Conservation (phyloP, 371 early-diverging fungal genomes). For the Mortierella sp. region DNA sequence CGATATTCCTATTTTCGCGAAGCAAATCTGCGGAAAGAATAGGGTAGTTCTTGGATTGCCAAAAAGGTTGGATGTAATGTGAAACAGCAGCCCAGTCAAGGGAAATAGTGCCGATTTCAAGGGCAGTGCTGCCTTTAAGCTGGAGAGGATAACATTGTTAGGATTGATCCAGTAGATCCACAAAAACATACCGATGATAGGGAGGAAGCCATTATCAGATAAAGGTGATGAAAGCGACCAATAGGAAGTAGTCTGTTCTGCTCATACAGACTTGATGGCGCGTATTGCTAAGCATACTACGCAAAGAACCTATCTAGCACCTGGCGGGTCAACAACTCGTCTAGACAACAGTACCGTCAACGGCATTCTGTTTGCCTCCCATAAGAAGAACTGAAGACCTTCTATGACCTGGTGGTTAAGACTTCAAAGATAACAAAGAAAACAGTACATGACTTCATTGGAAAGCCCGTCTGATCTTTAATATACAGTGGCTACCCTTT, state of each 20-base stretch:
- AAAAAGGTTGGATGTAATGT: conserved; percentile 43
- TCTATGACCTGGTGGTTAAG: too few species aligned
- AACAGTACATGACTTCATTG: too few species aligned
- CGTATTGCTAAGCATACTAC: not conserved
- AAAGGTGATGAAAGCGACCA: conserved; percentile 62
- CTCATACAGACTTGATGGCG: conserved; percentile 28
- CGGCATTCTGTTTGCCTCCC: too few species aligned
- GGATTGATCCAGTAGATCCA: conserved; percentile 76
- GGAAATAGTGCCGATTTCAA: conserved; percentile 48
- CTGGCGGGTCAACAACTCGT: too few species aligned
- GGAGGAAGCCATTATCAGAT: conserved; percentile 70
- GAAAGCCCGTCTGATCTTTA: too few species aligned
- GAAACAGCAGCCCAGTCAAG: conserved; percentile 52
- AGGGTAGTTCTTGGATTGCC: conserved; percentile 48
- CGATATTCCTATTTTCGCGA: conserved; percentile 19
- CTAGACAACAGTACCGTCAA: too few species aligned
- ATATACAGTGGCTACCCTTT: too few species aligned
- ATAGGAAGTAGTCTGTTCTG: conserved; percentile 75
- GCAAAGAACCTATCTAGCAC: too few species aligned
- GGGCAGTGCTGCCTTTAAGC: conserved; percentile 59
- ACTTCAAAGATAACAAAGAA: too few species aligned
- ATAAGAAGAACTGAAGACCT: too few species aligned
- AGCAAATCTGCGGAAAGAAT: conserved; percentile 32
- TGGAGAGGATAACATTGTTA: conserved; percentile 70
- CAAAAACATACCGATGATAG: conserved; percentile 65